Percentiles rank a stretch among this genome's conserved stretches.
Evolutionary conservation across 768 basidiomycete genomes (phyloP).

Genomic region (Podaxis sp.): DNA sequence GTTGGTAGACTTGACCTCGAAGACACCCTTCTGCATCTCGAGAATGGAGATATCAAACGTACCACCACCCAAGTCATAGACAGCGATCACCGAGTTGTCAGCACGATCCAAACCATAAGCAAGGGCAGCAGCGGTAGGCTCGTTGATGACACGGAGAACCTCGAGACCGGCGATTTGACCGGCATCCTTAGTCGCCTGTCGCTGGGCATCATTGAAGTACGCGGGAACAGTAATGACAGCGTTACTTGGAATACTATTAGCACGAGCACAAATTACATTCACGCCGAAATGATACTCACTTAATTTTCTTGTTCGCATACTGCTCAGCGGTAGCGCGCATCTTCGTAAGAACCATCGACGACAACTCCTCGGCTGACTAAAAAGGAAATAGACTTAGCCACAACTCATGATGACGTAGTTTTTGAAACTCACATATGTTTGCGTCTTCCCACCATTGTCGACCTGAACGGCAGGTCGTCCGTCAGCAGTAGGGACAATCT

Average conservation of each 20-base stretch:
- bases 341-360: slow-evolving; percentile 85
- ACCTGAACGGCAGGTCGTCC: slow-evolving; percentile 82
- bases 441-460: slow-evolving; percentile 81
- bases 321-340: slow-evolving; percentile 97
- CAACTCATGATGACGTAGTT: slow-evolving; percentile 4
- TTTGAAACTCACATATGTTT: slow-evolving; percentile 62
- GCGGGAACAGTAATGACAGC: slow-evolving; percentile 96
- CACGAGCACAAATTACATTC: background rate
- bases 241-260: slow-evolving; percentile 45
- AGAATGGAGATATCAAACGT: slow-evolving; percentile 99
- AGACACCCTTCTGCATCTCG: slow-evolving; percentile 99
- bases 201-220: slow-evolving; percentile 99
- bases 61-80: slow-evolving; percentile 97
- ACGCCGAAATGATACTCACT: slow-evolving; percentile 56
- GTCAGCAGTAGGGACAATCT: slow-evolving; percentile 68
- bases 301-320: slow-evolving; percentile 89
- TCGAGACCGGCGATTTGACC: slow-evolving; percentile 97
- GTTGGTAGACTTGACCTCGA: slow-evolving; percentile 99
- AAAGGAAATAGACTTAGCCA: slow-evolving; percentile 17
- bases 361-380: slow-evolving; percentile 83
- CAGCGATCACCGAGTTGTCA: slow-evolving; percentile 87
- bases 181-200: slow-evolving; percentile 97
- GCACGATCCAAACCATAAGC: slow-evolving; percentile 95
- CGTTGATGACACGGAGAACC: slow-evolving; percentile 97
- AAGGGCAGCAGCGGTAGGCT: slow-evolving; percentile 97